Evolutionary conservation across 1,284 basidiomycete species (phyloP).

Genomic region (Hemileia vastatrix): DNA sequence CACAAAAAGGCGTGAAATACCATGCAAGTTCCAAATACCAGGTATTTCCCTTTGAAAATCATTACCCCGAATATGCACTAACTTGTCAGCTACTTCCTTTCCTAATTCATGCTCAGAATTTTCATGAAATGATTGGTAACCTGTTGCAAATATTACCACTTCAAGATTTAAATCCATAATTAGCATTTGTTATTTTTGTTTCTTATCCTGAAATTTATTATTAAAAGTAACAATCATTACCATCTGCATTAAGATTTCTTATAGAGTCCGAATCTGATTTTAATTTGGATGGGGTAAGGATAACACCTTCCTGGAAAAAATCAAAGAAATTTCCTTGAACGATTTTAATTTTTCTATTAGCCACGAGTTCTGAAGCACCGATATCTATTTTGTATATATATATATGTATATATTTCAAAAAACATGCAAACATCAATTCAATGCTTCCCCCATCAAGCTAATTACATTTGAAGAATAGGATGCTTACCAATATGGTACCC

Average conservation of each 20-base stretch:
- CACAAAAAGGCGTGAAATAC: conserved; percentile 8
- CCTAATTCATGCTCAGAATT: conserved; percentile 48
- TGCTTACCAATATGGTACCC: conserved; percentile 49
- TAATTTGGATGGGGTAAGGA: too few species aligned
- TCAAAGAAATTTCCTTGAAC: conserved; percentile 48
- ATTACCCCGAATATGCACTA: conserved; percentile 54
- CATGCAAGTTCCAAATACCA: conserved; percentile 21
- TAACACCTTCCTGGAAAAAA: too few species aligned
- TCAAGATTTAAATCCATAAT: too few species aligned
- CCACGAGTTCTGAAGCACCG: conserved; percentile 58
- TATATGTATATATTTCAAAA: too few species aligned
- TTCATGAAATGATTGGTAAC: conserved; percentile 33
- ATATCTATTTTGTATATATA: conserved; percentile 45
- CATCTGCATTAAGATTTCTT: too few species aligned
- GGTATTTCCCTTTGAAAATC: conserved; percentile 55
- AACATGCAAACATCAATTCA: not conserved
- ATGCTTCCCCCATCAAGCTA: not conserved
- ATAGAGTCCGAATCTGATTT: too few species aligned
- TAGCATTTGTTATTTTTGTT: too few species aligned
- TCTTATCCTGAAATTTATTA: too few species aligned
- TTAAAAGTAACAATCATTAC: too few species aligned
- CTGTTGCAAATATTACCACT: conserved; percentile 27
- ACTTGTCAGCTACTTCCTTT: conserved; percentile 49
- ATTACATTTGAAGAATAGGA: conserved; percentile 1
- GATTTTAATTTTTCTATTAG: conserved; percentile 57